Evolutionary conservation across 2,329 filamentous ascomycete species (phyloP), one percentile per base, ranked within the genome.

Genomic region (Fusarium subglutinans): DNA sequence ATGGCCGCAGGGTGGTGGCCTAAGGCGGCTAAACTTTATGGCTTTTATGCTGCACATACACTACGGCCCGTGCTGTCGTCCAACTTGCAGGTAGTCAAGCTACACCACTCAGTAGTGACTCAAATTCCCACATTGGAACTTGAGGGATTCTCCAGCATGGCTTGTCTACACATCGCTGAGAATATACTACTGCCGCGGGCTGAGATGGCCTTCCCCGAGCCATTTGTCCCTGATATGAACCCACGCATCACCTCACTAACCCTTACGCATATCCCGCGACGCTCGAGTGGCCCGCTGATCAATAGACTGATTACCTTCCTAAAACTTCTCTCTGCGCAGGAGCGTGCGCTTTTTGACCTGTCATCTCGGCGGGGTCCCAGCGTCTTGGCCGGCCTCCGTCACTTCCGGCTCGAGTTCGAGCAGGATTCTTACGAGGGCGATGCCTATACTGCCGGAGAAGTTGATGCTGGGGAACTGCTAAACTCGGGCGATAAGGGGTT

Each of bases 101-200:
- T 90, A 11, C 90, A 92, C 58, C 90, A 92, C 77, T 91, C 89
- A 1, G 72, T 91, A 5, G 84, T 91, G 11, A 92, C 90, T 0
- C 84, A 86, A 45, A 82, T 89, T 14, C 87, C 86, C 5, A 86
- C 85, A 1, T 70, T 90, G 8, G 68, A 82, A 9, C 79, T 82
- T 13, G 79, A 82, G 2, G 80, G 80, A 15, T 74, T 86, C 8
- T 82, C 84, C 7, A 72, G 78, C 6, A 73, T 83, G 64, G 79
- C 81, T 14, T 77, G 82, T 7, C 48, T 83, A 14, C 84, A 83
- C 72, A 68, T 87, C 13, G 84, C 87, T 8, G 87, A 90, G 76
- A 85, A 80, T 1, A 71, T 76, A 3, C 75, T 90, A 45, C 82
- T 83, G 15, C 80, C 81, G 41, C 82, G 84, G n/a, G 81, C 84